A percentile compares a stretch with the other conserved stretches of the same genome.
phyloP scores from a whole-genome alignment of 192 early-diverging fungal species.

The Coemansia sp. region DNA sequence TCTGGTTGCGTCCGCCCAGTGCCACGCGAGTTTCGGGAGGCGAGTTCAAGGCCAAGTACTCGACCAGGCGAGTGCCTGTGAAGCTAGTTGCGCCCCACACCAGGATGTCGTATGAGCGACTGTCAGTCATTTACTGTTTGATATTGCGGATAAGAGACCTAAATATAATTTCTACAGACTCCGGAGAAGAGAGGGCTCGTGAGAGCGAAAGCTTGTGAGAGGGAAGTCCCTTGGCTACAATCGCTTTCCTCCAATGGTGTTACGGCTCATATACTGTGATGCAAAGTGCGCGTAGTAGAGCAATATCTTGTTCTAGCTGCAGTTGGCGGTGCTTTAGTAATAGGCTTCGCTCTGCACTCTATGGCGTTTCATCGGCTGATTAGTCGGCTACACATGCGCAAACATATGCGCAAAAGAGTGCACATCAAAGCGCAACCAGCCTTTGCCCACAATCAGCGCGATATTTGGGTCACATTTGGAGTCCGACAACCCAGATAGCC shows the following conservation, averaged over 20 bases:
- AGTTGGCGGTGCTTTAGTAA: too few relatives aligned
- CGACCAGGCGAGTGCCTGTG: slow-evolving; percentile 73
- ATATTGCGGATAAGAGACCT: not conserved
- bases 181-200: too few relatives aligned
- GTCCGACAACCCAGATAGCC: too few relatives aligned
- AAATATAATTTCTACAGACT: not conserved
- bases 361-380: not conserved
- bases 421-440: not conserved
- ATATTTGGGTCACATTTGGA: not conserved
- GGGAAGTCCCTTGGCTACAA: too few relatives aligned
- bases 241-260: too few relatives aligned
- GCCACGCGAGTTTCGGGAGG: slow-evolving; percentile 66
- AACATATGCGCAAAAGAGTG: not conserved
- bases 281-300: too few relatives aligned
- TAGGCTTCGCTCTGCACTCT: not conserved
- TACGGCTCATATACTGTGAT: too few relatives aligned
- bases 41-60: slow-evolving; percentile 62
- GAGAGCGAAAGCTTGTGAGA: too few relatives aligned
- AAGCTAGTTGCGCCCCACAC: slow-evolving; percentile 86
- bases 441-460: not conserved
- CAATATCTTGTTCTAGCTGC: too few relatives aligned
- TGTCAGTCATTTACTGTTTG: slow-evolving; percentile 20
- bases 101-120: slow-evolving; percentile 61
- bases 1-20: slow-evolving; percentile 73
- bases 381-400: not conserved